phyloP scores from a whole-genome alignment of 805 yeast genomes.

The Ogataea degrootiae region DNA sequence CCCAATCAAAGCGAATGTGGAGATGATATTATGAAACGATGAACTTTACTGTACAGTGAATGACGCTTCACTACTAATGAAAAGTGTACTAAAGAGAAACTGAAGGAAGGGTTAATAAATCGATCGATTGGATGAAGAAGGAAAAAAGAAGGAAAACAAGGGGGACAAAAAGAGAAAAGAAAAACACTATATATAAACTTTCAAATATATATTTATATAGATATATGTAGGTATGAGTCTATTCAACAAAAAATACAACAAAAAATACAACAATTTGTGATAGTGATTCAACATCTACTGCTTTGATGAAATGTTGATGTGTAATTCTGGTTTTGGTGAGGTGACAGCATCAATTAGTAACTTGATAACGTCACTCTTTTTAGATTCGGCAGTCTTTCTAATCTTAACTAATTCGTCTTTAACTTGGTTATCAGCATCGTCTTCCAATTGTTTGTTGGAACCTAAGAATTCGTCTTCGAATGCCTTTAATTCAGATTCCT shows the following conservation, averaged over 20 bases:
- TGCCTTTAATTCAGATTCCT: slow-evolving; percentile 74
- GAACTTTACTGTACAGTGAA: no score
- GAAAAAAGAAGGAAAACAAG: background rate
- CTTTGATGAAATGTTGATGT: slow-evolving; percentile 45
- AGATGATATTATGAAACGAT: no score
- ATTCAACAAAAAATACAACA: no score
- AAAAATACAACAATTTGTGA: no score
- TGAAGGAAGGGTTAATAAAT: no score
- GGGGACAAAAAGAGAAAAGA: background rate
- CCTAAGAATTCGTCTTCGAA: slow-evolving; percentile 72
- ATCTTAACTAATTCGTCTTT: slow-evolving; percentile 65
- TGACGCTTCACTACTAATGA: no score
- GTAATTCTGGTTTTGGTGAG: slow-evolving; percentile 77
- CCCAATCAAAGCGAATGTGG: no score
- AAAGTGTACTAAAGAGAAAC: no score
- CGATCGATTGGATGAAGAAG: no score
- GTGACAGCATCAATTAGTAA: slow-evolving; percentile 75
- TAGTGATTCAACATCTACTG: background rate
- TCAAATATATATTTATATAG: no score
- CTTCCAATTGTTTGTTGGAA: slow-evolving; percentile 69
- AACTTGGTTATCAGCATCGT: slow-evolving; percentile 72
- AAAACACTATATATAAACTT: no score
- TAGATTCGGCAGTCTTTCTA: slow-evolving; percentile 55
- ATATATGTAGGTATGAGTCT: no score
- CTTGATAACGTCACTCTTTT: slow-evolving; percentile 65